Percentiles rank a stretch among this genome's conserved stretches.
These are phyloP conservation scores for Colletotrichum karsti DNA, from an alignment of 2,329 filamentous ascomycete genomes.

Conservation along the genomic window DNA sequence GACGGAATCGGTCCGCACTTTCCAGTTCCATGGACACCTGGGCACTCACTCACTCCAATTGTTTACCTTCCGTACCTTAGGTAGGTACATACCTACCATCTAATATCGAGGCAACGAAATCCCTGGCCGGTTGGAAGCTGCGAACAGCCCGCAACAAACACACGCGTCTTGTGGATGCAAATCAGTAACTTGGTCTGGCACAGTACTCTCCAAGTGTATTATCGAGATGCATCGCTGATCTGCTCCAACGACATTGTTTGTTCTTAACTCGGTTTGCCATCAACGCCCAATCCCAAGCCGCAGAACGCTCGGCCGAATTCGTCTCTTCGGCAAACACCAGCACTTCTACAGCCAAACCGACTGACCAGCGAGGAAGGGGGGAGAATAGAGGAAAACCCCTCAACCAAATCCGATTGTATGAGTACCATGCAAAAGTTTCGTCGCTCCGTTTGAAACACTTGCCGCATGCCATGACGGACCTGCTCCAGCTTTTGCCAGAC, in stretches of 20 bases:
- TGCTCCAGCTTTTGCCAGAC: conserved; percentile 81
- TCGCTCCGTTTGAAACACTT: neutral
- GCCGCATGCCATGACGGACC: conserved; percentile 76
- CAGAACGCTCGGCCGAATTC: neutral
- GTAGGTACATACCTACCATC: no score
- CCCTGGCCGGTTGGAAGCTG: no score
- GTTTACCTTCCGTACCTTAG: no score
- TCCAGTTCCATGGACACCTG: no score
- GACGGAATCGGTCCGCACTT: no score
- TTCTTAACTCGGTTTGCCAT: neutral
- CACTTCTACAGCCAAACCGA: no score
- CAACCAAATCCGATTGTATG: neutral
- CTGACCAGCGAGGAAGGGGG: no score
- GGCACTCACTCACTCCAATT: no score
- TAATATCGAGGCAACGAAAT: no score
- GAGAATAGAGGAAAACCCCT: no score
- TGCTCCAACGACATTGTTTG: neutral
- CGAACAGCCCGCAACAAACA: no score
- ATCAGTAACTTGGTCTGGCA: neutral
- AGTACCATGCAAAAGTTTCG: neutral
- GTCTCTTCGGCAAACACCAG: neutral
- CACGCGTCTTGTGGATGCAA: neutral
- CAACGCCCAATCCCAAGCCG: neutral
- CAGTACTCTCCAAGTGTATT: no score
- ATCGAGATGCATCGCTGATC: neutral